Conservation (phyloP, 2,329 filamentous ascomycete species). For the Sphaerostilbella broomeana region DNA sequence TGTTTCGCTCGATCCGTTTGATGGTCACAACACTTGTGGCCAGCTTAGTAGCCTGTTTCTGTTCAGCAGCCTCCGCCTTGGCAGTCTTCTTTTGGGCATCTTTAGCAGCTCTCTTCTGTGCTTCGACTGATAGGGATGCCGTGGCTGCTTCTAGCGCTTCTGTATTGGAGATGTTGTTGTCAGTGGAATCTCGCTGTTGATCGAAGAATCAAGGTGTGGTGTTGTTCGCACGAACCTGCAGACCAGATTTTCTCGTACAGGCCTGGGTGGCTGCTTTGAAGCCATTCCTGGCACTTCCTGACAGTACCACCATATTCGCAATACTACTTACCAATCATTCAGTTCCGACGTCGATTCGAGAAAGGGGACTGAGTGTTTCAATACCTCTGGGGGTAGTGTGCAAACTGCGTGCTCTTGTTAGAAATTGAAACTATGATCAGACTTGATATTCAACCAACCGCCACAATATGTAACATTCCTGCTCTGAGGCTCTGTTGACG, state of each 20-base stretch:
- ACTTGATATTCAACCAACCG: slow-evolving; percentile 40
- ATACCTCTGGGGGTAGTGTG: slow-evolving; percentile 59
- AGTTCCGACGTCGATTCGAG: slow-evolving; percentile 10
- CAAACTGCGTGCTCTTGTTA: slow-evolving; percentile 42
- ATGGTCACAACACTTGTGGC: slow-evolving; percentile 79
- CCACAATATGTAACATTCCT: slow-evolving; percentile 52
- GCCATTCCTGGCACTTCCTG: slow-evolving; percentile 97
- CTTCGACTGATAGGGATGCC: slow-evolving; percentile 78
- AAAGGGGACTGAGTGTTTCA: slow-evolving; percentile 11
- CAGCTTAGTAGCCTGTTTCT: slow-evolving; percentile 74
- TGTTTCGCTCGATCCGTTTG: slow-evolving; percentile 96
- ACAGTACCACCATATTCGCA: slow-evolving; percentile 96
- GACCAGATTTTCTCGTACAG: slow-evolving; percentile 82
- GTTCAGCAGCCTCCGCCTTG: slow-evolving; percentile 82
- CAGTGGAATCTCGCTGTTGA: neutral
- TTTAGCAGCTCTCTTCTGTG: slow-evolving; percentile 90
- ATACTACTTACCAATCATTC: slow-evolving; percentile 57
- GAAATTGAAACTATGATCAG: neutral
- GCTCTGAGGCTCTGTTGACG: slow-evolving; percentile 40
- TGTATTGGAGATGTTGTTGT: slow-evolving; percentile 24
- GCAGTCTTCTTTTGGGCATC: slow-evolving; percentile 95
- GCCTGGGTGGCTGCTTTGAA: slow-evolving; percentile 64
- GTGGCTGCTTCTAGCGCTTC: slow-evolving; percentile 80
- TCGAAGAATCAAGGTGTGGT: neutral
- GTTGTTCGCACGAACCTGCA: slow-evolving; percentile 54